Evolutionary conservation across 23 red algal genomes (phyloP).

Genomic region (Gracilariopsis chorda): DNA sequence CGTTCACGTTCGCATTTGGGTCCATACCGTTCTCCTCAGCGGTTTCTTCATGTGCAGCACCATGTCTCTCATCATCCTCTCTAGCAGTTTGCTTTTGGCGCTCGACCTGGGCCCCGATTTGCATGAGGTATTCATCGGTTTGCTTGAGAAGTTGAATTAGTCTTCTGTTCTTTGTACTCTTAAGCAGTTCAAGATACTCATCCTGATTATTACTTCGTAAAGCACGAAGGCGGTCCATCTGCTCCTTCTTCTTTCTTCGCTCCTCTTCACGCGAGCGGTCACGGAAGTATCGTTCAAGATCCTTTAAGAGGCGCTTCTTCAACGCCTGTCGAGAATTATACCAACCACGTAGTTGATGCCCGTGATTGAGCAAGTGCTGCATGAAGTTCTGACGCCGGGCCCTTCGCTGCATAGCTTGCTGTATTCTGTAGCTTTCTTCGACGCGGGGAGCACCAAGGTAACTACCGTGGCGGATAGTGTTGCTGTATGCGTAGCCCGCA

Average conservation of each 20-base stretch:
- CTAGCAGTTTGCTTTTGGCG: constrained; percentile 71
- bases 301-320: constrained; percentile 61
- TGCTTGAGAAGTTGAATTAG: constrained; percentile 89
- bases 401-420: constrained; percentile 64
- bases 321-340: constrained; percentile 12
- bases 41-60: neutral
- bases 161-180: constrained; percentile 85
- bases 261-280: constrained; percentile 91
- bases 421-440: constrained; percentile 28
- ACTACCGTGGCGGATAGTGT: constrained; percentile 1
- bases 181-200: constrained; percentile 86
- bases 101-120: constrained; percentile 91
- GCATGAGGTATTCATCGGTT: constrained; percentile 90
- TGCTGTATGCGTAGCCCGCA: neutral
- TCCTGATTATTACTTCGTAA: constrained; percentile 94
- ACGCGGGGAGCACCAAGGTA: neutral
- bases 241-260: constrained; percentile 71
- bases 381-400: constrained; percentile 52
- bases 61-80: constrained; percentile 19
- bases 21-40: neutral
- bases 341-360: constrained; percentile 14
- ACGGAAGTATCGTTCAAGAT: constrained; percentile 77
- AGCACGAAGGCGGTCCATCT: constrained; percentile 91
- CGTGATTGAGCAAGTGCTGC: constrained; percentile 42
- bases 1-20: neutral